Conservation (phyloP, 2,329 filamentous ascomycete genomes). For the Monilinia laxa region DNA sequence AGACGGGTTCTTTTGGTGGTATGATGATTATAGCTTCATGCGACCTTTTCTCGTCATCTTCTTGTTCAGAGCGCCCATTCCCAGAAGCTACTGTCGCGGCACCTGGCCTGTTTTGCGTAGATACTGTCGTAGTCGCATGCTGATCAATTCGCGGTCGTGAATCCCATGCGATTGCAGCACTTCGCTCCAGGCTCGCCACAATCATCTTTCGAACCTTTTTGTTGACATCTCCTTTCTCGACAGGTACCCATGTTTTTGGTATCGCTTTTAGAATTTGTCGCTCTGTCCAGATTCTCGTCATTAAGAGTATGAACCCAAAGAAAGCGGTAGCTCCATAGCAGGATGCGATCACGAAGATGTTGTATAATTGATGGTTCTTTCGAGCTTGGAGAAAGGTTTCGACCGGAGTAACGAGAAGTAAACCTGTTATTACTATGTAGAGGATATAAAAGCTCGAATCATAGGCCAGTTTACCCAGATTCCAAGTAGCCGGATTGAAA, state of each 20-base stretch:
- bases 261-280: slow-evolving; percentile 76
- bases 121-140: slow-evolving; percentile 35
- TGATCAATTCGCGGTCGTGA: slow-evolving; percentile 63
- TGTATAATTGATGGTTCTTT: slow-evolving; percentile 64
- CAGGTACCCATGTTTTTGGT: slow-evolving; percentile 80
- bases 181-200: slow-evolving; percentile 67
- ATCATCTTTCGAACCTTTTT: slow-evolving; percentile 76
- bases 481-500: slow-evolving; percentile 12
- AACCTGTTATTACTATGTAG: slow-evolving; percentile 63
- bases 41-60: slow-evolving; percentile 21
- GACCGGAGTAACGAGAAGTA: slow-evolving; percentile 77
- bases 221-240: slow-evolving; percentile 80
- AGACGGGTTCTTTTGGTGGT: slow-evolving; percentile 47
- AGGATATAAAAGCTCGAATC: slow-evolving; percentile 11
- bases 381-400: slow-evolving; percentile 80
- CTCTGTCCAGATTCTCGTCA: slow-evolving; percentile 82
- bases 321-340: slow-evolving; percentile 72
- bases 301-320: slow-evolving; percentile 74
- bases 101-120: slow-evolving; percentile 37
- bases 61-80: slow-evolving; percentile 20
- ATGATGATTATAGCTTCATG: slow-evolving; percentile 32
- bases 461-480: slow-evolving; percentile 8
- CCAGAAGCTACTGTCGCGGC: slow-evolving; percentile 27
- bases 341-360: slow-evolving; percentile 78
- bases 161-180: slow-evolving; percentile 78